A percentile compares a stretch with the other conserved stretches of the same genome.
Conservation (phyloP, 352 stramenopile species). For the Blastocystis sp. region DNA sequence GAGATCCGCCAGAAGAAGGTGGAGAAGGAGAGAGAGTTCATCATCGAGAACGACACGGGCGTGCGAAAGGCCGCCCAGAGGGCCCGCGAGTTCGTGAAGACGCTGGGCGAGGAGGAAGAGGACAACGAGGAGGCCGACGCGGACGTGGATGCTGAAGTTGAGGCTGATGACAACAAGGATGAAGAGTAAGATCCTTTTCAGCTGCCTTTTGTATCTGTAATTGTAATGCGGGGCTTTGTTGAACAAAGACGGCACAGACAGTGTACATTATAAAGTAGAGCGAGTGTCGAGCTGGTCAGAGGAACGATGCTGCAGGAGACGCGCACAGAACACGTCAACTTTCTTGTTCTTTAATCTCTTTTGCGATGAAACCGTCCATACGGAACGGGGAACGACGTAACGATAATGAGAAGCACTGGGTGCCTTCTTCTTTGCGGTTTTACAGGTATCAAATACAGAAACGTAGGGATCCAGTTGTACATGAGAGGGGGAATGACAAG, state of each 20-base stretch:
- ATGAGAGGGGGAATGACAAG: background rate
- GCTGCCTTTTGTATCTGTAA: background rate
- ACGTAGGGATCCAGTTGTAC: background rate
- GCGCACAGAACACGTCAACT: background rate
- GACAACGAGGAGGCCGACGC: slow-evolving; percentile 23
- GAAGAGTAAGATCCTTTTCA: slow-evolving; percentile 33
- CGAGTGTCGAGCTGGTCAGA: background rate
- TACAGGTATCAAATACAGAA: background rate
- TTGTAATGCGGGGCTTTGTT: background rate
- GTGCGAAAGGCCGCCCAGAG: slow-evolving; percentile 58
- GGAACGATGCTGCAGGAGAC: slow-evolving; percentile 37
- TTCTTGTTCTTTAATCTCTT: slow-evolving; percentile 36
- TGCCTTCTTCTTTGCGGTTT: background rate
- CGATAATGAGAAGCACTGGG: background rate
- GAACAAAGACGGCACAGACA: background rate
- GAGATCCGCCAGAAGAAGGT: slow-evolving; percentile 50
- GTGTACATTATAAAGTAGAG: background rate
- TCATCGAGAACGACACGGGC: slow-evolving; percentile 36
- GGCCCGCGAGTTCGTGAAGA: slow-evolving; percentile 50
- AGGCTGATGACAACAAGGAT: slow-evolving; percentile 32
- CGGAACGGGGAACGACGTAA: slow-evolving; percentile 53
- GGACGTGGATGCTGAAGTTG: slow-evolving; percentile 9
- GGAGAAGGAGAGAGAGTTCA: slow-evolving; percentile 57
- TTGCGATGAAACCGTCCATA: slow-evolving; percentile 7
- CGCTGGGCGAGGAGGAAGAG: slow-evolving; percentile 38